Conservation (phyloP, 83 land plant genomes). For the Thuja plicata region DNA sequence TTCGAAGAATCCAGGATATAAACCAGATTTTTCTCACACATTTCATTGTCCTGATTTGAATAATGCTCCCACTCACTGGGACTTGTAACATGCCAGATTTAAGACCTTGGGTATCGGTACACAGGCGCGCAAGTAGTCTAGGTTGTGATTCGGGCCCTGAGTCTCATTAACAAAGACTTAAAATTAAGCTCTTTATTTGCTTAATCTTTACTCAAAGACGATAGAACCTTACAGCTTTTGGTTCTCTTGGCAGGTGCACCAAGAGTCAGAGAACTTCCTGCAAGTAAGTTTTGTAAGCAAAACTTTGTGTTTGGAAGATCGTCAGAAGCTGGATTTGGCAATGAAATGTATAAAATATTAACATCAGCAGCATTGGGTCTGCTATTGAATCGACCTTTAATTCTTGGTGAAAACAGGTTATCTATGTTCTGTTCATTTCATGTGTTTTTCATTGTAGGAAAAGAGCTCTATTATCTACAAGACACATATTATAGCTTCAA, state of each 20-base stretch:
- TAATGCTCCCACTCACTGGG: background rate
- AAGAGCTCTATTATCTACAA: background rate
- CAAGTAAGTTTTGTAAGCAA: conserved; percentile 71
- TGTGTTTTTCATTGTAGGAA: background rate
- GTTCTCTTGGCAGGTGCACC: conserved; percentile 58
- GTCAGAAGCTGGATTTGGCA: conserved; percentile 90
- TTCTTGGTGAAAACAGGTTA: conserved; percentile 89
- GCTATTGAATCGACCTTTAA: conserved; percentile 87
- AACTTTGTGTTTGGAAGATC: conserved; percentile 84
- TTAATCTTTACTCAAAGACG: background rate
- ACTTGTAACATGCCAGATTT: background rate
- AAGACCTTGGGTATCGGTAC: background rate
- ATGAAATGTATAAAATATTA: conserved; percentile 92
- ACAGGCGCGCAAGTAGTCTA: background rate
- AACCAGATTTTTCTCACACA: background rate
- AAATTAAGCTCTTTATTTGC: background rate
- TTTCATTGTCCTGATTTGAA: background rate
- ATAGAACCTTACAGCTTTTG: background rate
- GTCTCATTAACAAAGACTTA: background rate
- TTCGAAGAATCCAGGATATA: background rate
- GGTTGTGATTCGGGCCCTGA: background rate
- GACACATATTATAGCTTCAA: background rate
- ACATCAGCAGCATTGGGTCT: conserved; percentile 81
- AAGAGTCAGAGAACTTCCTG: conserved; percentile 58
- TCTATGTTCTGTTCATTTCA: conserved; percentile 29